Evolutionary conservation across 495 filamentous ascomycete species (phyloP), one percentile per base, ranked within the genome.

Genomic region (Talaromyces trachyspermus): DNA sequence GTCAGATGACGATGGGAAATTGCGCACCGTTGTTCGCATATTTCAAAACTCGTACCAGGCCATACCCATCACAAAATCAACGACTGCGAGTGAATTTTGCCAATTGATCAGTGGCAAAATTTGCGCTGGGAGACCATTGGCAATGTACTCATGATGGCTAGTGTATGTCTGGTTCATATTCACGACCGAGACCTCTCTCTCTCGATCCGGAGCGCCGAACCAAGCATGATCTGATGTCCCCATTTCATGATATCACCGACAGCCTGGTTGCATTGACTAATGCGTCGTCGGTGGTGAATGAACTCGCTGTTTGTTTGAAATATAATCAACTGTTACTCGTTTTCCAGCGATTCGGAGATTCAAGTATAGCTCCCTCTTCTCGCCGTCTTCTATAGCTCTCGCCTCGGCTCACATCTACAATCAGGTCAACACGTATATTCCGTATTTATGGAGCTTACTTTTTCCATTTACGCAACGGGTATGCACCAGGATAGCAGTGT

Each of bases 91-190:
- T 48, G 64, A 45, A 42, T 55, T 22, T 43, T 55, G 26, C 38
- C 58, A n/a, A 17, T 56, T 24, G 22, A 69, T 67, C 29, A 66
- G 62, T 3, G 74, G 74, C 0, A 50, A 59, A 59, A 63, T 40
- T 52, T 76, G 10, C 61, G 73, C 7, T 79, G 74, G 73, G 75
- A 78, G 54, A 48, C 69, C 12, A 56, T 75, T 17, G 73, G 69
- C 1, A 48, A 69, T 15, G 50, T 77, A 0, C 65, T 71, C 10
- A 49, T 59, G 4, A 55, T 65, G 26, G 64, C 66, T 49, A 66
- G 55, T 8, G 19, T 64, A 19, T 43, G 56, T 17, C 48, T 54
- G 10, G 43, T 55, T 19, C 62, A 53, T n/a, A 42, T 67, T 2
- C 52, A 52, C 32, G 7, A 37, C 19, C 9, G 33, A 17, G 33